phyloP scores from a whole-genome alignment of 2,329 filamentous ascomycete species.

The Rhinocladiella mackenziei region DNA sequence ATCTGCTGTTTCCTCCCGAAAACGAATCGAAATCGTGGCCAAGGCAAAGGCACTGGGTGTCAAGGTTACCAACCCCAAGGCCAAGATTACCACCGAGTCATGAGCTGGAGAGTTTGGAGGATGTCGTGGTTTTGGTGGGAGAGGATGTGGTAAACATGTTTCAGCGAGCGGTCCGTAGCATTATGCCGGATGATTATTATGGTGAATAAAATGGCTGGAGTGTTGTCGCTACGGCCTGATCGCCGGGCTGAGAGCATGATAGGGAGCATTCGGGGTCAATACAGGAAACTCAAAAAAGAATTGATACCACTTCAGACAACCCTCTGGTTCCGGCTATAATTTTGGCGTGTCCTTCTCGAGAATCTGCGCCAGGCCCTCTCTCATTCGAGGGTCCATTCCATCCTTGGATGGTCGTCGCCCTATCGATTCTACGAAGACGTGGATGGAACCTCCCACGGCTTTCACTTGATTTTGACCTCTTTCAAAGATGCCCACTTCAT shows the following conservation, averaged over 20 bases:
- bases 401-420: slow-evolving; percentile 60
- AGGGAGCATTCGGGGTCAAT: slow-evolving; percentile 10
- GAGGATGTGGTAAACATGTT: slow-evolving; percentile 6
- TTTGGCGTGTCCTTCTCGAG: slow-evolving; percentile 6
- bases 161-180: slow-evolving; percentile 7
- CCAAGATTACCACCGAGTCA: slow-evolving; percentile 93
- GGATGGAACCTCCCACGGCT: slow-evolving; percentile 79
- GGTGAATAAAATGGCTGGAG: slow-evolving; percentile 6
- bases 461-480: slow-evolving; percentile 68
- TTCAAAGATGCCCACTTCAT: slow-evolving; percentile 85
- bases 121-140: slow-evolving; percentile 4
- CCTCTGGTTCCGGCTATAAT: slow-evolving; percentile 1
- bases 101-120: slow-evolving; percentile 44
- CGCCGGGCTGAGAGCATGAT: slow-evolving; percentile 5
- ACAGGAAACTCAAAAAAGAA: slow-evolving; percentile 13
- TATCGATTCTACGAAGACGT: slow-evolving; percentile 78
- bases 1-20: slow-evolving; percentile 95
- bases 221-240: slow-evolving; percentile 4
- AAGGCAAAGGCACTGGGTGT: slow-evolving; percentile 97
- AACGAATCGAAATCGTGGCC: slow-evolving; percentile 96
- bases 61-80: slow-evolving; percentile 99
- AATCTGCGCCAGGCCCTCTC: slow-evolving; percentile 7
- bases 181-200: slow-evolving; percentile 9
- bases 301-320: slow-evolving; percentile 18
- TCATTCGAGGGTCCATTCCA: slow-evolving; percentile 54